Evolutionary conservation across 768 basidiomycete genomes (phyloP), one percentile per base, ranked within the genome.

Genomic region (Termitomyces sp.): DNA sequence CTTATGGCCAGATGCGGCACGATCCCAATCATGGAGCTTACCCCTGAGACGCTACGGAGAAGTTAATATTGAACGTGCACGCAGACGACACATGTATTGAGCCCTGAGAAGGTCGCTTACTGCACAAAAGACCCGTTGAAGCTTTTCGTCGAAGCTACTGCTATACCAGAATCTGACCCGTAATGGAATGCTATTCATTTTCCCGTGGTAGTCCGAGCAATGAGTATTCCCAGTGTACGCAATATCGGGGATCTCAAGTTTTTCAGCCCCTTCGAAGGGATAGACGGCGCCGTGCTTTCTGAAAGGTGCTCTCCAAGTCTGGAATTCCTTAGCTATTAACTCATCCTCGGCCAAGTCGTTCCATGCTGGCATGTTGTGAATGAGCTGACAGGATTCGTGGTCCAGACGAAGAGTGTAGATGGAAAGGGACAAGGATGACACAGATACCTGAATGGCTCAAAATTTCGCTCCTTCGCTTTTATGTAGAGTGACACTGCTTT

Each of bases 1-100:
- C 3, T 51, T 58, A 36, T 66, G 67, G 5, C 53, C 51, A 0
- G 56, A 54, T 3, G 53, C 36, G 13, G 57, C 65, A 13, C 58
- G 54, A 42, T 58, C 60, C 68, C 68, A 69, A 12, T 58, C 51
- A 31, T 61, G 55, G 33, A 69, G 60, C 27, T 57, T 57, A 30
- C 36, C 51, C 33, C 11, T 33, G n/a, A 68, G 59, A 39, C 34
- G 22, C 63, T 64, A 22, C 11, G 18, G 5, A 48, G 13, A 24
- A 27, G 34, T 37, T 36, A 13, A 20, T 33, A 36, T 46, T 7
- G 13, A 16, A 30, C 5, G 6, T 30, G 22, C 6, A 4, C 22
- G 5, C 30, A 22, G 36, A 48, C 2, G 30, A 33, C 33, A 13
- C 34, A 1, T 46, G 34, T 1, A 24, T 27, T 12, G 5, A 18